Percentiles rank a stretch among this genome's conserved stretches.
Evolutionary conservation across 2,329 filamentous ascomycete genomes (phyloP).

Genomic region (Fusarium sambucinum): DNA sequence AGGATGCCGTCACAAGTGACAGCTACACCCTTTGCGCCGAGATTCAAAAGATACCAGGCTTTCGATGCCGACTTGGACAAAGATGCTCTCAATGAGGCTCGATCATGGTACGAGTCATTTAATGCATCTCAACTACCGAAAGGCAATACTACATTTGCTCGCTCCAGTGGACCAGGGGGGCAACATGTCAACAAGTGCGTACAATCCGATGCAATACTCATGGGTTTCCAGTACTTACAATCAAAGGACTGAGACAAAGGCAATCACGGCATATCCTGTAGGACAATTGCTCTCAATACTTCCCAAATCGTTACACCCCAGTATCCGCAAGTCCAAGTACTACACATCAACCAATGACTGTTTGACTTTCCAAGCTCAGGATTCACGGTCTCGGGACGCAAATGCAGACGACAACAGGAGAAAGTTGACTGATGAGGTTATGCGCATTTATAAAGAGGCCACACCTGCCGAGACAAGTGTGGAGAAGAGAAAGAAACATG

Average conservation of each 20-base stretch:
- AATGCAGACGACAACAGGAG: slow-evolving; percentile 66
- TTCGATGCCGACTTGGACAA: slow-evolving; percentile 64
- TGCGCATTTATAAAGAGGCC: slow-evolving; percentile 59
- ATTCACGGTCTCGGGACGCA: slow-evolving; percentile 62
- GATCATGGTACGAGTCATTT: slow-evolving; percentile 64
- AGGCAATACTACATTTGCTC: slow-evolving; percentile 65
- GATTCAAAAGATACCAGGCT: slow-evolving; percentile 59
- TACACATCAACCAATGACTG: slow-evolving; percentile 65
- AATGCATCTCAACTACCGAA: slow-evolving; percentile 59
- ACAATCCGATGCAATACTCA: slow-evolving; percentile 29
- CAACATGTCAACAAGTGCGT: slow-evolving; percentile 73
- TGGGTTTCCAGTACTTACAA: slow-evolving; percentile 58
- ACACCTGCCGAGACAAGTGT: slow-evolving; percentile 62
- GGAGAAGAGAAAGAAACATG: slow-evolving; percentile 63
- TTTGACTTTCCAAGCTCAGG: slow-evolving; percentile 68
- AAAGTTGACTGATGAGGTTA: slow-evolving; percentile 63
- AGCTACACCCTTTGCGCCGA: slow-evolving; percentile 21
- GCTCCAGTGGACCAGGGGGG: slow-evolving; percentile 71
- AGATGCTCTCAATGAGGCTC: slow-evolving; percentile 63
- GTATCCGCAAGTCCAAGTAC: slow-evolving; percentile 66
- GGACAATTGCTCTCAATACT: slow-evolving; percentile 60
- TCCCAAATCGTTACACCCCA: slow-evolving; percentile 61
- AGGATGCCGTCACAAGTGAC: not conserved
- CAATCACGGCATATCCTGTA: slow-evolving; percentile 65
- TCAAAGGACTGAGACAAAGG: slow-evolving; percentile 70